These are phyloP conservation scores for Penicillium polonicum DNA, from an alignment of 2,329 filamentous ascomycete species.

Conservation along the genomic window DNA sequence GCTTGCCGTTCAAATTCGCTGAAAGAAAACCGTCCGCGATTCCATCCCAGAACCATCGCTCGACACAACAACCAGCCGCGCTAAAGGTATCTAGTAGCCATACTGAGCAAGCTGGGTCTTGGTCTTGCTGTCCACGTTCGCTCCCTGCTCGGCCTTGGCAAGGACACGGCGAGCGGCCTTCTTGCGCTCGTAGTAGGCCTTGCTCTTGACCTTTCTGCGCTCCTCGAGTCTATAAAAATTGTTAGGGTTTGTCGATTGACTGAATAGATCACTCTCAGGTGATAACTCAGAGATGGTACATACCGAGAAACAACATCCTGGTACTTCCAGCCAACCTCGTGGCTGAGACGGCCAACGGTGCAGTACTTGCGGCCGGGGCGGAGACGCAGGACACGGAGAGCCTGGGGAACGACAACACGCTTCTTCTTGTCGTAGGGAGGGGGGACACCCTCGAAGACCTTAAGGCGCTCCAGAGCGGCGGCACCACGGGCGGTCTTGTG, in stretches of 20 bases:
- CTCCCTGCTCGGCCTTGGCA: conserved; percentile 87
- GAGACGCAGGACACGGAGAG: conserved; percentile 90
- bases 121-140: conserved; percentile 81
- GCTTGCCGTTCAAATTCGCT: conserved; percentile 43
- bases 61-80: conserved; percentile 43
- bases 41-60: conserved; percentile 40
- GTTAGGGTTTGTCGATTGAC: conserved; percentile 18
- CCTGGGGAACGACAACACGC: conserved; percentile 98
- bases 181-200: conserved; percentile 99
- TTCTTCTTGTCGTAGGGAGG: conserved; percentile 99
- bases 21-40: conserved; percentile 42
- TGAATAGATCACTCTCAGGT: neutral
- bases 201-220: conserved; percentile 98
- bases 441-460: conserved; percentile 99
- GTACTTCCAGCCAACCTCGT: conserved; percentile 99
- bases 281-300: conserved; percentile 43
- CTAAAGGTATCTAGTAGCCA: conserved; percentile 72
- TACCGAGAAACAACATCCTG: conserved; percentile 98
- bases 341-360: conserved; percentile 94
- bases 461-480: conserved; percentile 94
- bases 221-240: conserved; percentile 77
- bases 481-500: conserved; percentile 99
- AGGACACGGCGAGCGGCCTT: conserved; percentile 91
- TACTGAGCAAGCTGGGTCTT: conserved; percentile 82
- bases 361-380: conserved; percentile 99